phyloP scores from a whole-genome alignment of 768 basidiomycete genomes.

The Auriscalpium vulgare region DNA sequence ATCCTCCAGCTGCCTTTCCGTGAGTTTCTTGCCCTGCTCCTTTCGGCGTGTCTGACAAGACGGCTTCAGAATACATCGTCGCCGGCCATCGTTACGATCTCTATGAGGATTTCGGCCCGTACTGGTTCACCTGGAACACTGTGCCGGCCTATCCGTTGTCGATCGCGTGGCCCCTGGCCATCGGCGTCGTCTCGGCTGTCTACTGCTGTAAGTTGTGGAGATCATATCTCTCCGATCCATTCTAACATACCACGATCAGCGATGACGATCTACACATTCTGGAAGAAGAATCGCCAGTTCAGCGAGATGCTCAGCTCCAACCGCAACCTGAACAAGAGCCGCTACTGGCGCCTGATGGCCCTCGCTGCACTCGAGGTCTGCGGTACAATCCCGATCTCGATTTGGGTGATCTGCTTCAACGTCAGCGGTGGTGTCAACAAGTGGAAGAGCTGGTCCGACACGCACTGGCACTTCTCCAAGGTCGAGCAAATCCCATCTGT shows the following conservation, averaged over 20 bases:
- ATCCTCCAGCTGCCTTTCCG: slow-evolving; percentile 3
- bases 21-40: not conserved
- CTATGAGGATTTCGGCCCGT: slow-evolving; percentile 41
- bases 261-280: slow-evolving; percentile 20
- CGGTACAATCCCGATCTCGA: slow-evolving; percentile 25
- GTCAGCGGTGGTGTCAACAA: slow-evolving; percentile 17
- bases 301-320: slow-evolving; percentile 21
- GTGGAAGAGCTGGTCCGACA: slow-evolving; percentile 40
- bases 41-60: too few relatives aligned
- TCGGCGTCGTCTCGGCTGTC: slow-evolving; percentile 23
- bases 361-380: slow-evolving; percentile 24
- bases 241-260: slow-evolving; percentile 4
- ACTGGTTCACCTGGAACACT: slow-evolving; percentile 26
- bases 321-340: slow-evolving; percentile 32
- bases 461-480: slow-evolving; percentile 40
- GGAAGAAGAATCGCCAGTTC: slow-evolving; percentile 20
- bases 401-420: slow-evolving; percentile 23
- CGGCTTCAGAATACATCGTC: slow-evolving; percentile 2
- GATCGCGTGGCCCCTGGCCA: slow-evolving; percentile 15
- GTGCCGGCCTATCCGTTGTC: slow-evolving; percentile 23
- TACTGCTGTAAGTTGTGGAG: slow-evolving; percentile 27
- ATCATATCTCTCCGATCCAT: not conserved
- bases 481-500: slow-evolving; percentile 29
- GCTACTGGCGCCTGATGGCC: slow-evolving; percentile 36
- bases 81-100: slow-evolving; percentile 40